Base-by-base conservation (phyloP, 1,284 basidiomycete species). In the Peniophora sp. region DNA sequence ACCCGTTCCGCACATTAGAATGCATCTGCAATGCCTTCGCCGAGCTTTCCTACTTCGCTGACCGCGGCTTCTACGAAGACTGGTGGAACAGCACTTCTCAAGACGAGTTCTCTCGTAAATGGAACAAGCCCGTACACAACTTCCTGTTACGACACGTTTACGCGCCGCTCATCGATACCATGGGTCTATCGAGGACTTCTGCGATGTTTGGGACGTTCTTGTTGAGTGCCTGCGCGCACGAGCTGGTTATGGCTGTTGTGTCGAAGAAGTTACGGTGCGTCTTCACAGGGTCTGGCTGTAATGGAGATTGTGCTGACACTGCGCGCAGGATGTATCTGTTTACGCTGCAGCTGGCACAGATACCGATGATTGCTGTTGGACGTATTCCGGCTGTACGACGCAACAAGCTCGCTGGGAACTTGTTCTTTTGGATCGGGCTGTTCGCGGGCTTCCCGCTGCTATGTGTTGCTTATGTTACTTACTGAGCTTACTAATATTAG, bases 81-180 rank as follows among this genome's bases (percentile, higher is more conserved):
- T 97, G 93, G 88, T 98, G 96, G 96, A 99, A 98, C 70, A 91
- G 92, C 1, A 93, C 89, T 0, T 89, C 89, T 2, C 96, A 92
- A 88, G 97, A 97, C 63, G 92, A 97, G 65, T 99, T 97, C 68
- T 88, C 92, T 5, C 83, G 94, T 47, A 94, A 95, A 69, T 97
- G 94, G 94, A 97, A 97, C 71, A 92, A 89, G 59, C 79, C 84
- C 9, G 86, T 94, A n/a, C 83, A 97, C 65, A 83, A 83, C 2
- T 98, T 98, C 77, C 78, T 99, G 20, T 77, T 98, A 10, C 83
- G 92, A 17, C 96, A 99, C 65, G 95, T 99, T 24, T 99, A 96
- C 60, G 88, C 92, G 2, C 87, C 91, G 16, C 83, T 89, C 12
- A 91, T 97, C 53, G 74, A 82, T 36, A 81, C 82, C 45, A 88